Evolutionary conservation across 1,284 basidiomycete species (phyloP).

Genomic region (Ustilago shanxiensis): DNA sequence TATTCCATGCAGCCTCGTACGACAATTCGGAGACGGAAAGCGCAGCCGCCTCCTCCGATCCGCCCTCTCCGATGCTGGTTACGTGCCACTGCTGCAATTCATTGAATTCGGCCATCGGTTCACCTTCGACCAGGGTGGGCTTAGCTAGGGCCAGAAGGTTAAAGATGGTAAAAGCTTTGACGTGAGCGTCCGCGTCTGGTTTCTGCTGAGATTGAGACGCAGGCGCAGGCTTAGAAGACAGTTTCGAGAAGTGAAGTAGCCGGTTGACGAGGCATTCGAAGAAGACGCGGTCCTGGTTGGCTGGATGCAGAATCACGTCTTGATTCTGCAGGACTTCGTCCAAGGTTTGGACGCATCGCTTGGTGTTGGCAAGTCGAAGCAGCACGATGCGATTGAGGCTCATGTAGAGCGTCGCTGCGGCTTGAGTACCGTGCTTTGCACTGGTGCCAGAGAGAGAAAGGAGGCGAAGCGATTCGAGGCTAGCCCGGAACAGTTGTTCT

Average conservation of each 20-base stretch:
- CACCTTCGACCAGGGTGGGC: conserved; percentile 42
- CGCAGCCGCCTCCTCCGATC: background rate
- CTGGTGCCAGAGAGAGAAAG: conserved; percentile 5
- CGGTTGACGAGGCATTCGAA: conserved; percentile 58
- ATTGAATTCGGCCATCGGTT: conserved; percentile 28
- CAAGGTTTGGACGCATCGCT: conserved; percentile 19
- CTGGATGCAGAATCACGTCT: conserved; percentile 34
- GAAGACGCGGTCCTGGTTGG: conserved; percentile 53
- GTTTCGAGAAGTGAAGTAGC: conserved; percentile 12
- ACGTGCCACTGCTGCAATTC: conserved; percentile 23
- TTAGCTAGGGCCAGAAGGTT: conserved; percentile 45
- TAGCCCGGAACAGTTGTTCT: conserved; percentile 23
- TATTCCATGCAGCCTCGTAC: conserved; percentile 44
- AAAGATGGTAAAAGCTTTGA: conserved; percentile 45
- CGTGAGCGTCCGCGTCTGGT: conserved; percentile 3
- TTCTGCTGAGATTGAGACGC: background rate
- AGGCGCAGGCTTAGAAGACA: background rate
- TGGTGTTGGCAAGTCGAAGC: conserved; percentile 28
- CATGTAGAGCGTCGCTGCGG: conserved; percentile 36
- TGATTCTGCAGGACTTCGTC: conserved; percentile 43
- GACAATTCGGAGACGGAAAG: background rate
- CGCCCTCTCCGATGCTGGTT: background rate
- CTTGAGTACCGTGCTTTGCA: conserved; percentile 5
- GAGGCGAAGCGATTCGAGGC: conserved; percentile 30
- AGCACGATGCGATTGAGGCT: conserved; percentile 57